These are phyloP conservation scores for Melastoma malabathricum DNA, from an alignment of 345 rosid species.

Conservation along the genomic window DNA sequence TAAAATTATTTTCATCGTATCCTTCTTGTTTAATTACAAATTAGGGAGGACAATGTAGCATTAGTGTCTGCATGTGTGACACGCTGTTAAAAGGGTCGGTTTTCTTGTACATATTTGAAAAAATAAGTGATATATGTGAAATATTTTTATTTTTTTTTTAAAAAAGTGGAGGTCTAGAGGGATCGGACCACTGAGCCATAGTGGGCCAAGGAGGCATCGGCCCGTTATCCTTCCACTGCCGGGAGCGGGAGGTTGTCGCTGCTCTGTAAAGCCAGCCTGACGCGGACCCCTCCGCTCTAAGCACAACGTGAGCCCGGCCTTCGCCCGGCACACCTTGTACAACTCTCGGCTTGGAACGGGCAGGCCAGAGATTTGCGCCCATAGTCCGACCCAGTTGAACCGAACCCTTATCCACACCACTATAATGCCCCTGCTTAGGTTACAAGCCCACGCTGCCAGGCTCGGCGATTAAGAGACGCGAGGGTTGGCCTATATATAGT, in stretches of 20 bases:
- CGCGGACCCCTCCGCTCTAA: constrained; percentile 23
- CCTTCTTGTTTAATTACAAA: no score
- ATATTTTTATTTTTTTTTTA: no score
- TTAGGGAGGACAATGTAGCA: no score
- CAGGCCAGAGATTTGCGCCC: not conserved
- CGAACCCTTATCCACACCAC: constrained; percentile 3
- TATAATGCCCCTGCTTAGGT: constrained; percentile 9
- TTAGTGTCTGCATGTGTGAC: no score
- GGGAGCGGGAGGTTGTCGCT: constrained; percentile 23
- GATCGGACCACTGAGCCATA: not conserved
- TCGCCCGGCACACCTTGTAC: not conserved
- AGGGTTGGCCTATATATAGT: no score
- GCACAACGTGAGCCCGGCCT: not conserved
- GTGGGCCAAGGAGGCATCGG: not conserved
- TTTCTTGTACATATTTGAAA: no score
- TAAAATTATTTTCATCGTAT: no score
- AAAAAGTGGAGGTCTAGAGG: constrained; percentile 3
- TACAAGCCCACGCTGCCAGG: constrained; percentile 11
- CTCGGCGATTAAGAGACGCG: constrained; percentile 3
- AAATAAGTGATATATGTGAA: no score
- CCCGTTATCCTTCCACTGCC: constrained; percentile 29
- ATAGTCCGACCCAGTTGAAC: not conserved
- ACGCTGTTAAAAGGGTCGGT: no score
- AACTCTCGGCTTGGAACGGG: constrained; percentile 27
- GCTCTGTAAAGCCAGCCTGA: constrained; percentile 42